phyloP scores from a whole-genome alignment of 2,329 filamentous ascomycete species.

The Ophiostoma triangulosporum region DNA sequence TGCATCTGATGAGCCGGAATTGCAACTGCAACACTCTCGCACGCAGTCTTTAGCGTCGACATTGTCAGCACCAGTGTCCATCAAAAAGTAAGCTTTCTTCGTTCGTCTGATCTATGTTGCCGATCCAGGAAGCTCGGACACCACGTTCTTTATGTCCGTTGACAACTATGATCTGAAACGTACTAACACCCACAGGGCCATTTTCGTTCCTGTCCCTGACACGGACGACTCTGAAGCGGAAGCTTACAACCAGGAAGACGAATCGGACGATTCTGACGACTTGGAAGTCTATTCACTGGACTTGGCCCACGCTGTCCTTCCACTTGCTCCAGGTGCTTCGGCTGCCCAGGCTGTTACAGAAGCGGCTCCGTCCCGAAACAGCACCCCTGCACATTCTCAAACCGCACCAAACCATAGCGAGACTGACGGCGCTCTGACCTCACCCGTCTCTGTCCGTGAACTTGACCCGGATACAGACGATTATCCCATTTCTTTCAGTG shows the following conservation, averaged over 20 bases:
- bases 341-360: slow-evolving; percentile 7
- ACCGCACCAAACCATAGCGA: neutral
- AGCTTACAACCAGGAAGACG: neutral
- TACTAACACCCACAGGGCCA: neutral
- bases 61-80: neutral
- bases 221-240: neutral
- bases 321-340: neutral
- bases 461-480: neutral
- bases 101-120: neutral
- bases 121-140: neutral
- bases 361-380: slow-evolving; percentile 22
- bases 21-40: neutral
- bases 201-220: neutral
- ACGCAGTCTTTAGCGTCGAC: neutral
- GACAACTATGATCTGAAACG: neutral
- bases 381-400: slow-evolving; percentile 26
- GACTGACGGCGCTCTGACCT: neutral
- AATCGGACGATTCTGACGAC: neutral
- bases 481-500: neutral
- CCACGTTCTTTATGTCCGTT: neutral
- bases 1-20: neutral
- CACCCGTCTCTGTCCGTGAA: neutral
- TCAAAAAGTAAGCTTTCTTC: neutral
- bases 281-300: neutral
- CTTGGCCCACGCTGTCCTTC: slow-evolving; percentile 6